Base-by-base conservation (phyloP, 352 stramenopile species). In the Phytophthora foliorum region DNA sequence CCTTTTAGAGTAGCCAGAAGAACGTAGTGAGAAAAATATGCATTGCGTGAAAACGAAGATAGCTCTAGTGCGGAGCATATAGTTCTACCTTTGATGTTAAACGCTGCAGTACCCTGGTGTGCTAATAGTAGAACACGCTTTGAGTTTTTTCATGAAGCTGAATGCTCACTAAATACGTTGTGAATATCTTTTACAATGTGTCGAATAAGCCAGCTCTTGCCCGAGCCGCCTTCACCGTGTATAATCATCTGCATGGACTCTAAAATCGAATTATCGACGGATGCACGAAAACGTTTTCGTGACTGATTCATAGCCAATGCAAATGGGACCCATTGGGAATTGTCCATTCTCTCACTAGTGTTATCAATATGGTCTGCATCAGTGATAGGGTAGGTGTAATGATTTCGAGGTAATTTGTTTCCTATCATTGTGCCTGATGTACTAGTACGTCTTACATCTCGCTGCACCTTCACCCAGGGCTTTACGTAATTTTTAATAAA, bases 161-260 rank as follows among this genome's bases (percentile, higher is more conserved):
- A 6, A n/a, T 58, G 52, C 24, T 58, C 52, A 14, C 34, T 10
- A 39, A 58, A 58, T 14, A 58, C 36, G 27, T 48, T 58, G 16
- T n/a, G n/a, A n/a, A n/a, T n/a, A n/a, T n/a, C n/a, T 58, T 58
- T 58, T 6, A 57, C 50, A 5, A 57, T 57, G 34, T 57, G 31
- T 3, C 34, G 4, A 8, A 57, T 45, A 16, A 46, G 50, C 31
- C 50, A 45, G 31, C 50, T 46, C 24, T n/a, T n/a, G n/a, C n/a
- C n/a, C n/a, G n/a, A n/a, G n/a, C n/a, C n/a, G n/a, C n/a, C n/a
- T n/a, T n/a, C n/a, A n/a, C n/a, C n/a, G n/a, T n/a, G n/a, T n/a
- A n/a, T n/a, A n/a, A n/a, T n/a, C n/a, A n/a, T n/a, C 16, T 57
- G 50, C 3, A 57, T 9, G 3, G 50, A 31, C 13, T 45, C 42